Conservation (phyloP, 495 filamentous ascomycete genomes). For the Parathielavia hyrcaniae region DNA sequence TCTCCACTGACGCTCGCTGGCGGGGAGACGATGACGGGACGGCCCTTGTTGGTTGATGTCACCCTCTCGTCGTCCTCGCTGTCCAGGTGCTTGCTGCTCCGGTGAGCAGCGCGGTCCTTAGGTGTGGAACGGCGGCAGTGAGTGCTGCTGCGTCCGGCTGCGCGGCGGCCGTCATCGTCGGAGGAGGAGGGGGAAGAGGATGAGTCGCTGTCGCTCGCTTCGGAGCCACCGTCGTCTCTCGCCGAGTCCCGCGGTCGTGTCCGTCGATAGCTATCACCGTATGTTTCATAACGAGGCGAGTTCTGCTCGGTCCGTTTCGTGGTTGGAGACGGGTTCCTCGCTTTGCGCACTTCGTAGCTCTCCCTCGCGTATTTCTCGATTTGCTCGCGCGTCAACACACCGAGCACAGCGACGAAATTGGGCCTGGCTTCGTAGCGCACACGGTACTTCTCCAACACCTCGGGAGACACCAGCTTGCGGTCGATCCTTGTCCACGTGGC, state of each 20-base stretch:
- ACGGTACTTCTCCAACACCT: slow-evolving; percentile 56
- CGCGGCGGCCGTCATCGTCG: slow-evolving; percentile 20
- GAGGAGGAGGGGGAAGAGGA: slow-evolving; percentile 20
- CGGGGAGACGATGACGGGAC: slow-evolving; percentile 42
- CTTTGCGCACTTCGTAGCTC: slow-evolving; percentile 51
- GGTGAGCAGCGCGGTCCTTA: slow-evolving; percentile 6
- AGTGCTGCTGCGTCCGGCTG: not conserved
- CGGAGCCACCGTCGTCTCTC: slow-evolving; percentile 20
- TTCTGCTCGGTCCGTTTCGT: not conserved
- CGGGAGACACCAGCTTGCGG: slow-evolving; percentile 57
- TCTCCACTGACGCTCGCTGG: slow-evolving; percentile 31
- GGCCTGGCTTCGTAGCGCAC: slow-evolving; percentile 64
- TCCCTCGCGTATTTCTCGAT: slow-evolving; percentile 53
- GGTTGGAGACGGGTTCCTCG: slow-evolving; percentile 18
- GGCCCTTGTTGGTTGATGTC: slow-evolving; percentile 26
- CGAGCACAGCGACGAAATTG: slow-evolving; percentile 61
- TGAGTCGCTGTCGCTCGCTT: slow-evolving; percentile 27
- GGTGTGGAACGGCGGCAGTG: slow-evolving; percentile 13
- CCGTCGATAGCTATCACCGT: slow-evolving; percentile 9
- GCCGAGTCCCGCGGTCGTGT: not conserved
- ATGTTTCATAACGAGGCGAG: slow-evolving; percentile 17
- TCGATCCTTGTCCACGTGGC: slow-evolving; percentile 69
- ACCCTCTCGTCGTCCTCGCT: slow-evolving; percentile 24
- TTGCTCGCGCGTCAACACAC: slow-evolving; percentile 53
- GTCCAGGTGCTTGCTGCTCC: not conserved